These are phyloP conservation scores for Pulveroboletus sp. DNA, from an alignment of 768 basidiomycete genomes.

Conservation along the genomic window DNA sequence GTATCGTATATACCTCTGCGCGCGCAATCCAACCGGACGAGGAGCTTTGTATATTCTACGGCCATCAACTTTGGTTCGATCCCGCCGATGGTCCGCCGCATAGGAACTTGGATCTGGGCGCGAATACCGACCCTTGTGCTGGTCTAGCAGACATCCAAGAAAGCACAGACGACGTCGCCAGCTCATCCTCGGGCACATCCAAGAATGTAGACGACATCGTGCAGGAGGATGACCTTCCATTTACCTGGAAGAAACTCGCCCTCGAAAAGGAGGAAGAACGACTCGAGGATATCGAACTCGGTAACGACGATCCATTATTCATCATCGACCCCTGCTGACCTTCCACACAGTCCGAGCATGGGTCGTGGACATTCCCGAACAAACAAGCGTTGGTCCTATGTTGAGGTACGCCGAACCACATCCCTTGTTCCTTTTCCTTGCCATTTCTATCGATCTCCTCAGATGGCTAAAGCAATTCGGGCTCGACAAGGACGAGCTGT, in stretches of 20 bases:
- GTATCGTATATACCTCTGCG: conserved; percentile 58
- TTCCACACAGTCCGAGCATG: conserved; percentile 58
- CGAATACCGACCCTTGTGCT: conserved; percentile 4
- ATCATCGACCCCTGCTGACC: neutral
- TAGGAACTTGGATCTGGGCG: neutral
- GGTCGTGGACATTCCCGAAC: conserved; percentile 71
- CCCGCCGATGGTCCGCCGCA: conserved; percentile 27
- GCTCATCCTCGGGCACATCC: conserved; percentile 14
- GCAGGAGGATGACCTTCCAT: conserved; percentile 59
- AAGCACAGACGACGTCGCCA: neutral
- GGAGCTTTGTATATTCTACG: conserved; percentile 79
- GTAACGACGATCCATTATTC: conserved; percentile 6
- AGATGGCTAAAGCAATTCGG: conserved; percentile 69
- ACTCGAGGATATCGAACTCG: conserved; percentile 43
- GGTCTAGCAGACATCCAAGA: conserved; percentile 7
- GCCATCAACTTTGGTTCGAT: conserved; percentile 55
- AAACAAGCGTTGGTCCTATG: conserved; percentile 51
- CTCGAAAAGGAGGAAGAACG: conserved; percentile 61
- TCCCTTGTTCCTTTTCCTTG: neutral
- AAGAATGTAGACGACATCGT: conserved; percentile 46
- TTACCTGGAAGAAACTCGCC: conserved; percentile 52
- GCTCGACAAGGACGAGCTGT: conserved; percentile 56
- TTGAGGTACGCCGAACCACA: conserved; percentile 45
- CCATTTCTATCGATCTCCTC: neutral
- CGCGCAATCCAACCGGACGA: conserved; percentile 53